A percentile compares a stretch with the other conserved stretches of the same genome.
Evolutionary conservation across 148 eudicot species (phyloP).

Genomic region (Rhododendron vialii): DNA sequence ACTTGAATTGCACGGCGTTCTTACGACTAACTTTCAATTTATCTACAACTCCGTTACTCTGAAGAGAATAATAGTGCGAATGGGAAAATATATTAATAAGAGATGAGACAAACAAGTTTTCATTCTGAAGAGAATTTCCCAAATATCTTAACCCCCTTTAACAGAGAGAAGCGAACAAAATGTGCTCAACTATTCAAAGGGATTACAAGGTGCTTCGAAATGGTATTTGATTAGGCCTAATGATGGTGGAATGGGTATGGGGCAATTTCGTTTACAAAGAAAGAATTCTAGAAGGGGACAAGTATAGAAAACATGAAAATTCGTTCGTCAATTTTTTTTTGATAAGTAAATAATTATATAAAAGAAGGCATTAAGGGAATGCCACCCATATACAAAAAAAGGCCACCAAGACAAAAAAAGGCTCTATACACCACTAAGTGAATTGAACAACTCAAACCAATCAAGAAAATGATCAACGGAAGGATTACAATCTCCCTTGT

Average conservation of each 20-base stretch:
- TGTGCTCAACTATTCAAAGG: neutral
- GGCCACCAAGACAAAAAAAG: too few species aligned
- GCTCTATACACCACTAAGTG: too few species aligned
- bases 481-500: too few species aligned
- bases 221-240: neutral
- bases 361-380: too few species aligned
- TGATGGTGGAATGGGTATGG: neutral
- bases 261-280: neutral
- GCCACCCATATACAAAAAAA: too few species aligned
- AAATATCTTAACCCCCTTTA: neutral
- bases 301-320: neutral
- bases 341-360: too few species aligned
- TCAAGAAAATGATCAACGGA: too few species aligned
- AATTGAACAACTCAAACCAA: too few species aligned
- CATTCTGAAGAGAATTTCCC: neutral
- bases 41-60: neutral
- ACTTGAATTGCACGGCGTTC: neutral
- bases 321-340: neutral
- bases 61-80: too few species aligned
- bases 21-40: neutral
- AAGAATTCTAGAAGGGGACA: neutral
- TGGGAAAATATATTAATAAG: neutral
- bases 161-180: neutral
- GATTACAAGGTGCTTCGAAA: neutral
- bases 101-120: neutral